Conservation (phyloP, 2,329 filamentous ascomycete genomes). For the Aspergillus jensenii region DNA sequence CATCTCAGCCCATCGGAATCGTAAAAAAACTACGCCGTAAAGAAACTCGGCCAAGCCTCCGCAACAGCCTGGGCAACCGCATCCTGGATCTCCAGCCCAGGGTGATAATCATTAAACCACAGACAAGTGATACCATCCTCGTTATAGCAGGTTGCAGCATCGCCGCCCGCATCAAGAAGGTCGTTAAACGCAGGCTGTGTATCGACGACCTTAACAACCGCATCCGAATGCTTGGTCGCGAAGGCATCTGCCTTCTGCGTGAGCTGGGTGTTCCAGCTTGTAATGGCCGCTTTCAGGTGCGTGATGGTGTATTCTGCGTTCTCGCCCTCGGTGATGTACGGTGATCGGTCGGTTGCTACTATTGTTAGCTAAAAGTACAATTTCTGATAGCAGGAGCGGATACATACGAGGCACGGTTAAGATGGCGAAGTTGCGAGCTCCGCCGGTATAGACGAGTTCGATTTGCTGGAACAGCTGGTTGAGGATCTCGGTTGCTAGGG, state of each 20-base stretch:
- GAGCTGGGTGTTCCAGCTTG: conserved; percentile 7
- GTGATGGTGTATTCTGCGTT: conserved; percentile 1
- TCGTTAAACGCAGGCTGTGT: conserved; percentile 10
- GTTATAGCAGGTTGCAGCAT: conserved; percentile 8
- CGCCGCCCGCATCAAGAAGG: conserved; percentile 4
- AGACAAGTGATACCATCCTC: conserved; percentile 9
- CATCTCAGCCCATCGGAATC: too few relatives aligned
- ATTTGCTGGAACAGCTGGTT: conserved; percentile 9
- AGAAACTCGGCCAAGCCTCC: conserved; percentile 3
- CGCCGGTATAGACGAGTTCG: conserved; percentile 8
- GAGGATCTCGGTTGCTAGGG: conserved; percentile 1
- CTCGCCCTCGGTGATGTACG: conserved; percentile 1
- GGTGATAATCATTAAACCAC: conserved; percentile 17
- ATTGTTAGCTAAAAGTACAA: not conserved
- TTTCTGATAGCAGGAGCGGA: not conserved
- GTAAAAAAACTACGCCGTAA: not conserved
- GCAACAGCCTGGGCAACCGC: conserved; percentile 11
- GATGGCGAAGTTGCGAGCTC: conserved; percentile 8
- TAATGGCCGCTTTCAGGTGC: conserved; percentile 2
- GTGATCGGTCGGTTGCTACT: conserved; percentile 9
- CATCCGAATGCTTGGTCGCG: not conserved
- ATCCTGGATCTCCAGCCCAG: conserved; percentile 11
- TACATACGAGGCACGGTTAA: conserved; percentile 11
- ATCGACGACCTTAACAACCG: conserved; percentile 8
- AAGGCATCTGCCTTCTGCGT: not conserved